Base-by-base conservation (phyloP, 116 monocot genomes). In the Papilionanthe hybrid region DNA sequence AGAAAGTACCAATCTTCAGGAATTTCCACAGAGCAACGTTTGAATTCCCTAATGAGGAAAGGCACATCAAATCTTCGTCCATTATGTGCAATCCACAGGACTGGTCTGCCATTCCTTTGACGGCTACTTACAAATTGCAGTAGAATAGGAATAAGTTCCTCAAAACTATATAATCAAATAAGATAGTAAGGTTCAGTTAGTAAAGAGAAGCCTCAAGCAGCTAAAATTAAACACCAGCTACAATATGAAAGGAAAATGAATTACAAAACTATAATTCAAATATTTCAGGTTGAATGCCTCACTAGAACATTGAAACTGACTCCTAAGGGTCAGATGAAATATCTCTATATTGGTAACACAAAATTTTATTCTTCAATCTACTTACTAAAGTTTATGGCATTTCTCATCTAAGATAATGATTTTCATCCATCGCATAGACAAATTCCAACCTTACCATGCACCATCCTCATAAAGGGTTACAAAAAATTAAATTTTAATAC, bases 11-110 rank as follows among this genome's bases (percentile, higher is more conserved):
- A 94, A 72, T 91, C 86, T 49, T 75, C 42, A 82, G 98, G 94
- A 81, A 93, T 75, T 13, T 93, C 89, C 58, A 57, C 9, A 9
- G 81, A 84, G 75, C 90, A 90, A 55, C 92, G 88, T 13, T 81
- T 32, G 79, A 98, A 92, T 83, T 98, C 94, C 29, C 66, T 85
- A 71, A 88, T 83, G 75, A 98, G 74, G 83, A 98, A 98, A n/a
- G 93, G 93, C 48, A 98, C 82, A 80, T 98, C 94, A 81, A 98
- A 98, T 55, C 48, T 45, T 23, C 91, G 89, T 42, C 88, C 93
- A 83, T 94, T 94, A 79, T 98, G 98, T 47, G 94, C 93, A 42
- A 94, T 75, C 81, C 84, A 89, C 28, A 91, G 55, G 30, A 97
- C 87, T 63, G 89, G 94, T 75, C 89, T 97, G 5, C 89, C 90